Conservation (phyloP, 2,329 filamentous ascomycete species). For the Cryphonectria nitschkei region DNA sequence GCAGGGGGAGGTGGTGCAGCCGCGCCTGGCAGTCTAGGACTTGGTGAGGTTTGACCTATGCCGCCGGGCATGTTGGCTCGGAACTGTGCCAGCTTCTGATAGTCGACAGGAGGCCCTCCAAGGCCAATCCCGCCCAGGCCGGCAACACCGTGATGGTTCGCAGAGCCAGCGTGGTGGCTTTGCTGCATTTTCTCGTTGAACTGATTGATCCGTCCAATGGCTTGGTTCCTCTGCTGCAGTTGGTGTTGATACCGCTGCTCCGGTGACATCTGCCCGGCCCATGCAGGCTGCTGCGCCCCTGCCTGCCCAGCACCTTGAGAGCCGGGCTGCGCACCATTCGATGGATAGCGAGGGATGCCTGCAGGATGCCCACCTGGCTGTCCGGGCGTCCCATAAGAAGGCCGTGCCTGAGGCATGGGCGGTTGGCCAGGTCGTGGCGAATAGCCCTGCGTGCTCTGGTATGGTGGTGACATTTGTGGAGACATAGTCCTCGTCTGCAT, state of each 20-base stretch:
- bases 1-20: slow-evolving; percentile 19
- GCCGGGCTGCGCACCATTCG: slow-evolving; percentile 24
- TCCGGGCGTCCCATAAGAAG: slow-evolving; percentile 26
- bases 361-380: slow-evolving; percentile 24
- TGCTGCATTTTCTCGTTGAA: slow-evolving; percentile 32
- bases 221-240: slow-evolving; percentile 17
- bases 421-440: slow-evolving; percentile 40
- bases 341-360: slow-evolving; percentile 25
- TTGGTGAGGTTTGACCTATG: slow-evolving; percentile 43
- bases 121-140: slow-evolving; percentile 45
- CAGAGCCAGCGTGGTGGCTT: slow-evolving; percentile 43
- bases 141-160: slow-evolving; percentile 51
- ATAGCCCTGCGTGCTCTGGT: slow-evolving; percentile 42
- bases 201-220: slow-evolving; percentile 19
- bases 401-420: slow-evolving; percentile 29
- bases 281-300: slow-evolving; percentile 17
- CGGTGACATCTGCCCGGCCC: slow-evolving; percentile 27
- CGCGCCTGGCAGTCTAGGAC: slow-evolving; percentile 33
- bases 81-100: slow-evolving; percentile 41
- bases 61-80: slow-evolving; percentile 43
- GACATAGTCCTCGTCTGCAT: slow-evolving; percentile 49
- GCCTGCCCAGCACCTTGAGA: slow-evolving; percentile 20
- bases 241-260: slow-evolving; percentile 38
- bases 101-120: slow-evolving; percentile 39
- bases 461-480: slow-evolving; percentile 42